These are phyloP conservation scores for Trichoderma asperellum DNA, from an alignment of 2,329 filamentous ascomycete species.

Conservation along the genomic window DNA sequence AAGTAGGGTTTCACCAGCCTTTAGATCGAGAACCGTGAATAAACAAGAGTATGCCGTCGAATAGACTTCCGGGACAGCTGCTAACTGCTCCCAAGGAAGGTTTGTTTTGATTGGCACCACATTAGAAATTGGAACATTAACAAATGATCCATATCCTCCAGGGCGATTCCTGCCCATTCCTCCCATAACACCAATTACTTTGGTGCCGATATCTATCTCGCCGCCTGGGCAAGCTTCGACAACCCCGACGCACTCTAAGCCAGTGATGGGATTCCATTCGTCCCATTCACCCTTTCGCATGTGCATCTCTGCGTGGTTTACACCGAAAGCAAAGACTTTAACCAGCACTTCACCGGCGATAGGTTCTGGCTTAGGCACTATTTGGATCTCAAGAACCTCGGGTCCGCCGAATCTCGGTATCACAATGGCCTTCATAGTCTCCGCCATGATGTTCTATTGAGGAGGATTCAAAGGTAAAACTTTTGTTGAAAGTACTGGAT, in stretches of 20 bases:
- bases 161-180: conserved; percentile 46
- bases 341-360: conserved; percentile 39
- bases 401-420: conserved; percentile 21
- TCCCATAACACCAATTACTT: conserved; percentile 48
- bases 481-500: not conserved
- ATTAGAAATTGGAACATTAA: not conserved
- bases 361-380: conserved; percentile 30
- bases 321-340: conserved; percentile 46
- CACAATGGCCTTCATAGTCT: conserved; percentile 24
- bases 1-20: conserved; percentile 13
- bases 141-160: conserved; percentile 45
- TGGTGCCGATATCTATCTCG: conserved; percentile 40
- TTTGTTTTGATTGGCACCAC: conserved; percentile 14
- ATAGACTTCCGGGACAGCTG: conserved; percentile 22
- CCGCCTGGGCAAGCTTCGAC: conserved; percentile 43
- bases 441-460: not conserved
- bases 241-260: conserved; percentile 49
- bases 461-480: no score
- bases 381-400: conserved; percentile 19
- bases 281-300: conserved; percentile 50
- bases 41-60: conserved; percentile 23
- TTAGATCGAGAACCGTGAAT: conserved; percentile 14
- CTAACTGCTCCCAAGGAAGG: conserved; percentile 23
- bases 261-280: conserved; percentile 45
- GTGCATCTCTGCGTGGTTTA: conserved; percentile 52